These are phyloP conservation scores for Pseudonitzschia delicatissima DNA, from an alignment of 108 stramenopile species.

Conservation along the genomic window DNA sequence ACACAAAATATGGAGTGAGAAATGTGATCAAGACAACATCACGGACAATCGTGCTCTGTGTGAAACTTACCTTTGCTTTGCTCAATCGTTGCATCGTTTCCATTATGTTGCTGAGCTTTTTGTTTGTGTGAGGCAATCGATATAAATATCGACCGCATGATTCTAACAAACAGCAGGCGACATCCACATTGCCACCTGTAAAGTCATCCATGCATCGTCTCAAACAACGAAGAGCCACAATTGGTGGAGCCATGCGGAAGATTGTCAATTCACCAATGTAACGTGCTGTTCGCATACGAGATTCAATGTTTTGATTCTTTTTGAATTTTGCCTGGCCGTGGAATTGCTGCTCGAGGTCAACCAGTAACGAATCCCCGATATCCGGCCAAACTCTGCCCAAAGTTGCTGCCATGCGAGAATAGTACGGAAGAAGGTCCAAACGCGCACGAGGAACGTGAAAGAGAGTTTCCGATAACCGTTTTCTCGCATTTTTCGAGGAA, in stretches of 20 bases:
- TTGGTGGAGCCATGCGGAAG: constrained; percentile 91
- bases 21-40: neutral
- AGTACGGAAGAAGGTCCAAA: constrained; percentile 87
- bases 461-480: constrained; percentile 77
- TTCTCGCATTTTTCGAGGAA: constrained; percentile 72
- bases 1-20: neutral
- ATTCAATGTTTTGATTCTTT: constrained; percentile 81
- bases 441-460: constrained; percentile 80
- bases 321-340: constrained; percentile 84
- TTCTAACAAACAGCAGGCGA: constrained; percentile 86
- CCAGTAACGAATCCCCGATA: constrained; percentile 50
- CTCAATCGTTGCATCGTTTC: constrained; percentile 85
- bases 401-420: constrained; percentile 84
- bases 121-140: constrained; percentile 67
- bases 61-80: constrained; percentile 70
- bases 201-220: constrained; percentile 88
- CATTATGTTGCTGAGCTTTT: constrained; percentile 63
- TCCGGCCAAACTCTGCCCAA: constrained; percentile 76
- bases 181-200: constrained; percentile 81
- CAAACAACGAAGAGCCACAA: constrained; percentile 83
- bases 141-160: constrained; percentile 89
- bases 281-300: constrained; percentile 75
- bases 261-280: constrained; percentile 94
- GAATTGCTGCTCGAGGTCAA: constrained; percentile 80
- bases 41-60: neutral